Percentiles rank a stretch among this genome's conserved stretches.
Conservation (phyloP, 257 asterid species). For the Lithospermum erythrorhizon region DNA sequence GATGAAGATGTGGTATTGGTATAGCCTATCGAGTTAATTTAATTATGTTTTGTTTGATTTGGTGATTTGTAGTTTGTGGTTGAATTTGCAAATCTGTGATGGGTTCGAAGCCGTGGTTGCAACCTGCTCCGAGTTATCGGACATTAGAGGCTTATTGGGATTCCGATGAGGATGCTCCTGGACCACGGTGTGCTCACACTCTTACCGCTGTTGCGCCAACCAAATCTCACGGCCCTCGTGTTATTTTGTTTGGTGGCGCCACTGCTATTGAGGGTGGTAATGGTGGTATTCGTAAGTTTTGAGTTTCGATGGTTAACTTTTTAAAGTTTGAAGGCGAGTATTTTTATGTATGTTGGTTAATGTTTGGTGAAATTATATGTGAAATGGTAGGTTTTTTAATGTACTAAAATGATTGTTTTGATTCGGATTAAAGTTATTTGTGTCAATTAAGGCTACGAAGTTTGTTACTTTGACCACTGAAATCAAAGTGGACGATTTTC, state of each 20-base stretch:
- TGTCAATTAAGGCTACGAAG: too few relatives aligned
- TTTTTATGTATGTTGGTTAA: too few relatives aligned
- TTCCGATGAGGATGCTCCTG: slow-evolving; percentile 92
- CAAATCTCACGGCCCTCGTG: slow-evolving; percentile 81
- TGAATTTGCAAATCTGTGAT: background rate
- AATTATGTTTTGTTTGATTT: background rate
- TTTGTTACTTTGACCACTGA: too few relatives aligned
- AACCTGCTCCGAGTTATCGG: slow-evolving; percentile 36
- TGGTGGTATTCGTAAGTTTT: slow-evolving; percentile 71
- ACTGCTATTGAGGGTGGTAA: slow-evolving; percentile 89
- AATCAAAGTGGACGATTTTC: too few relatives aligned
- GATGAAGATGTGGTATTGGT: too few relatives aligned
- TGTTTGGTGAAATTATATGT: too few relatives aligned
- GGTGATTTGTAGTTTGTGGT: background rate
- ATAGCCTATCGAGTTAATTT: too few relatives aligned
- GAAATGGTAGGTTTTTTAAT: too few relatives aligned
- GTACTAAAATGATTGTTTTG: too few relatives aligned
- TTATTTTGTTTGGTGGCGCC: slow-evolving; percentile 93
- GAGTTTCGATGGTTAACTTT: background rate
- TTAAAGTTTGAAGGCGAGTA: too few relatives aligned
- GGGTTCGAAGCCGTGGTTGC: slow-evolving; percentile 40
- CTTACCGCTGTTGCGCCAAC: slow-evolving; percentile 92
- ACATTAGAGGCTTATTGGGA: slow-evolving; percentile 66
- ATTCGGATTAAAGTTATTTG: too few relatives aligned
- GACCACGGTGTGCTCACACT: slow-evolving; percentile 90